Evolutionary conservation across 1,284 basidiomycete genomes (phyloP).

Genomic region (Fistulinella staudtii): DNA sequence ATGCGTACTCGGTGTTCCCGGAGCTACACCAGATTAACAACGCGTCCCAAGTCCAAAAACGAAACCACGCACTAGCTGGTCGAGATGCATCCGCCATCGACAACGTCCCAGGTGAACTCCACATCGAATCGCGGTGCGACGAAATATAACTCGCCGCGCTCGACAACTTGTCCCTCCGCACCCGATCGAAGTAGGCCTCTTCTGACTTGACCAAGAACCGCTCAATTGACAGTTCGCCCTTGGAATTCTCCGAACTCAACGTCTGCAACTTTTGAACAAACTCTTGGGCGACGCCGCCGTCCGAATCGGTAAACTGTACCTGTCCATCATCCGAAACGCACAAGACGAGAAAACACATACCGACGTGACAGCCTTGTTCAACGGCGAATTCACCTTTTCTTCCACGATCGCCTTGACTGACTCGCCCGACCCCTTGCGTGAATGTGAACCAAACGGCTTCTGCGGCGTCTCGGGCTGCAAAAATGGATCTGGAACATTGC

Average conservation of each 20-base stretch:
- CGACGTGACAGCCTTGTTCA: conserved; percentile 89
- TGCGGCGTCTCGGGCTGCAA: conserved; percentile 50
- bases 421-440: conserved; percentile 76
- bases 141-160: conserved; percentile 76
- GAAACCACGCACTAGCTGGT: conserved; percentile 62
- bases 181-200: conserved; percentile 87
- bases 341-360: conserved; percentile 39
- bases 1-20: conserved; percentile 54
- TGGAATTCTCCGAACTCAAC: conserved; percentile 83
- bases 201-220: conserved; percentile 87
- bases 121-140: conserved; percentile 76
- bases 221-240: conserved; percentile 87
- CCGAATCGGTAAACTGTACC: conserved; percentile 80
- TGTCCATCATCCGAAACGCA: no score
- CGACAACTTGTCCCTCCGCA: conserved; percentile 80
- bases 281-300: conserved; percentile 84
- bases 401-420: conserved; percentile 87
- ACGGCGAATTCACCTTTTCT: conserved; percentile 81
- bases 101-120: conserved; percentile 64
- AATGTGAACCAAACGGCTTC: conserved; percentile 77
- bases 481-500: conserved; percentile 79
- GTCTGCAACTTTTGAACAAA: conserved; percentile 83
- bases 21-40: conserved; percentile 8
- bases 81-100: conserved; percentile 62
- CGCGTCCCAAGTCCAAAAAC: no score